Evolutionary conservation across 176 grass and related monocot species (phyloP), one percentile per base, ranked within the genome.

Genomic region (Carex parvula): DNA sequence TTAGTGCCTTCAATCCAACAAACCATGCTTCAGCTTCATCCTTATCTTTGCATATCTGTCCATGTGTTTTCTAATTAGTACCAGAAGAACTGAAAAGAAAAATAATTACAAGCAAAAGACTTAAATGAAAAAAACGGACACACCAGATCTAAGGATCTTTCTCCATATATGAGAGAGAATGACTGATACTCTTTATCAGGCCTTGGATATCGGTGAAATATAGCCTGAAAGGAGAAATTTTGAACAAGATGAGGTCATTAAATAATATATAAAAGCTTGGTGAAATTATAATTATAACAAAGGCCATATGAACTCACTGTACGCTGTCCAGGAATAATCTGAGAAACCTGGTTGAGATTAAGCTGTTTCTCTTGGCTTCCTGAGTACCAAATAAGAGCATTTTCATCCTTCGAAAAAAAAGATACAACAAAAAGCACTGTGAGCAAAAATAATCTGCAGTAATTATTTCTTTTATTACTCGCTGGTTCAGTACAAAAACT

Each of bases 111-210:
- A 32, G 13, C 10, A 24, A 24, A 48, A 50, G 73, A 54, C 46
- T 41, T 84, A 82, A n/a, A 60, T 37, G 82, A 44, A 85, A 44
- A 85, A 56, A 73, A 82, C 33, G 8, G 84, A 86, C 71, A 32
- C 48, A 95, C 93, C 93, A 95, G 54, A 92, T 95, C 93, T 85
- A 95, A 85, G 74, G 93, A 92, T 86, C 90, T 87, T 46, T 92
- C 86, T 37, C 72, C 88, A 70, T 92, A 95, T 88, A 95, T 89
- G 60, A 95, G 93, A 42, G 93, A 92, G 80, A 95, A 95, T 78
- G 93, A 95, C 76, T 95, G 90, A 52, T 92, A 87, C 86, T 95
- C 93, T 89, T 95, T 95, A 85, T 92, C 93, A 44, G 93, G 93
- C 64, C 87, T 86, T 86, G 93, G 90, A 86, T 95, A 83, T 53